These are phyloP conservation scores for Drechslera avenae DNA, from an alignment of 2,329 filamentous ascomycete species.

Conservation along the genomic window DNA sequence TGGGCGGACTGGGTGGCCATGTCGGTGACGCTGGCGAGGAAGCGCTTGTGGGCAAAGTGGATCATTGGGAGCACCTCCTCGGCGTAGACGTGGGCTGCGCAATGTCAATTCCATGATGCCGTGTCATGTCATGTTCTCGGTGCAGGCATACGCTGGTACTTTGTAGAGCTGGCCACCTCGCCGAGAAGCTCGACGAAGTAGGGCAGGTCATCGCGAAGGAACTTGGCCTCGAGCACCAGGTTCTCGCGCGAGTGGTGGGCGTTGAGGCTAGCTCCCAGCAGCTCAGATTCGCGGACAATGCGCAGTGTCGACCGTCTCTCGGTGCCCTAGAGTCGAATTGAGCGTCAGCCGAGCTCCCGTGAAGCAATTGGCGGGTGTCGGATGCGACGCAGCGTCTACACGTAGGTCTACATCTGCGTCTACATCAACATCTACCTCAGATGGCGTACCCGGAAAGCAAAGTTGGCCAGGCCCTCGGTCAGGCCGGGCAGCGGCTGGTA, in stretches of 20 bases:
- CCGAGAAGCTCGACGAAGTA: constrained; percentile 96
- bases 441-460: constrained; percentile 86
- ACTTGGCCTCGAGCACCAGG: constrained; percentile 89
- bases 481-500: constrained; percentile 90
- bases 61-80: constrained; percentile 84
- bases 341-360: constrained; percentile 28
- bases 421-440: background rate
- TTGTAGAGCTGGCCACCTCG: constrained; percentile 87
- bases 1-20: constrained; percentile 88
- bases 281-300: constrained; percentile 92
- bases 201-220: constrained; percentile 91
- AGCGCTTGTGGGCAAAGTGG: constrained; percentile 74
- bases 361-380: background rate
- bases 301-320: constrained; percentile 85
- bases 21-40: constrained; percentile 66
- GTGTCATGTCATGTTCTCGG: constrained; percentile 22
- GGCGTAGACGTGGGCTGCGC: constrained; percentile 80
- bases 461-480: constrained; percentile 88
- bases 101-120: constrained; percentile 10
- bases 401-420: no score
- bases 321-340: constrained; percentile 70
- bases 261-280: constrained; percentile 87
- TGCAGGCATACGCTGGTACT: constrained; percentile 67
- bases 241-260: constrained; percentile 92
- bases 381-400: background rate